Evolutionary conservation across 2,329 filamentous ascomycete genomes (phyloP).

Genomic region (Aspergillus sp.): DNA sequence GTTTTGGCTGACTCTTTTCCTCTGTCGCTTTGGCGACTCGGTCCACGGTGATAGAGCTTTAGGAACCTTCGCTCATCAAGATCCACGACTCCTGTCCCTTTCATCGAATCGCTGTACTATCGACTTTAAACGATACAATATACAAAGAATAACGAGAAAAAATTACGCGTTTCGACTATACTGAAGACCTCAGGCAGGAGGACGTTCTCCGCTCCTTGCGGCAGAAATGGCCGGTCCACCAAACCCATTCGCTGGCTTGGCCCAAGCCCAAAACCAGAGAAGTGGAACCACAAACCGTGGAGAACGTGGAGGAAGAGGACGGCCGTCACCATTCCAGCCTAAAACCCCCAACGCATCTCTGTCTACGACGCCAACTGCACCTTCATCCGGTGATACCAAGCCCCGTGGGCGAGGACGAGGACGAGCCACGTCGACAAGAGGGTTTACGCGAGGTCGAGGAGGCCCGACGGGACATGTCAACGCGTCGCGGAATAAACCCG

Average conservation of each 20-base stretch:
- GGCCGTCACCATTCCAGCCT: slow-evolving; percentile 11
- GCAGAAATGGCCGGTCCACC: slow-evolving; percentile 26
- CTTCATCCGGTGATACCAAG: background rate
- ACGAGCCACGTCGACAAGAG: slow-evolving; percentile 5
- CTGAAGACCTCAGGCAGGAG: slow-evolving; percentile 11
- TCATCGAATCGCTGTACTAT: background rate
- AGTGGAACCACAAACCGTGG: slow-evolving; percentile 10
- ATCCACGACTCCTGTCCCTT: background rate
- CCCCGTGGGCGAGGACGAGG: slow-evolving; percentile 16
- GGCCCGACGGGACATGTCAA: background rate
- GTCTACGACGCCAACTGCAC: slow-evolving; percentile 3
- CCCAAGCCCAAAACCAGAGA: slow-evolving; percentile 11
- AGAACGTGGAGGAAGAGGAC: slow-evolving; percentile 7
- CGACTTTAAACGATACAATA: background rate
- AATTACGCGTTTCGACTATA: background rate
- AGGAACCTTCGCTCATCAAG: background rate
- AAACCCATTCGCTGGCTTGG: slow-evolving; percentile 21
- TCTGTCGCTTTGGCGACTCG: slow-evolving; percentile 14
- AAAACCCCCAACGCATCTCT: slow-evolving; percentile 12
- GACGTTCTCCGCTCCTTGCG: slow-evolving; percentile 16
- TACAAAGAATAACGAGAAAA: background rate
- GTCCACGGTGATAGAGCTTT: slow-evolving; percentile 9
- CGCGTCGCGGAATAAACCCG: slow-evolving; percentile 12
- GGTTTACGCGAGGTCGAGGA: slow-evolving; percentile 11
- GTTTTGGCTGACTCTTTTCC: slow-evolving; percentile 13